Conservation (phyloP, 495 filamentous ascomycete species). For the Neurospora sp. region DNA sequence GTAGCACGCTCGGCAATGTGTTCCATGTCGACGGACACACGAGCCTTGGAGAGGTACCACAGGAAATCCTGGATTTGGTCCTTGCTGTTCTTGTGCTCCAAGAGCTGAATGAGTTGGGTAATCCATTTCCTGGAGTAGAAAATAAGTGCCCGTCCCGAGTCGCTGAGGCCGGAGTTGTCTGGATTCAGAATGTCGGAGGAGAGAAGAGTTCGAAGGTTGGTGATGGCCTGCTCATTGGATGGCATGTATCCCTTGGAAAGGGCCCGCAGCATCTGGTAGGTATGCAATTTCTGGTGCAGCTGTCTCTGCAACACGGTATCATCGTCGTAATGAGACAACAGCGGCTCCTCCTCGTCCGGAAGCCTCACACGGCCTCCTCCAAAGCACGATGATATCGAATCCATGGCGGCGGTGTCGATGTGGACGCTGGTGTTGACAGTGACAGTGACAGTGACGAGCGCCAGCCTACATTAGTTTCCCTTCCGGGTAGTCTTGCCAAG, state of each 20-base stretch:
- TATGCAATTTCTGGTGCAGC: constrained; percentile 78
- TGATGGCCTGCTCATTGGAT: constrained; percentile 71
- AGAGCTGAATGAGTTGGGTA: constrained; percentile 60
- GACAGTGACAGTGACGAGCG: background rate
- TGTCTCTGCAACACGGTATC: constrained; percentile 67
- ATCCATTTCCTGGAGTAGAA: constrained; percentile 65
- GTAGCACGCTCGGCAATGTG: constrained; percentile 53
- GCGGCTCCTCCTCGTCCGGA: constrained; percentile 43
- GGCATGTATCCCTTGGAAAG: constrained; percentile 84
- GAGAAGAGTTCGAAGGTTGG: constrained; percentile 72
- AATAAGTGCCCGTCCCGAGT: constrained; percentile 61
- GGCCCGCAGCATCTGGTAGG: constrained; percentile 83
- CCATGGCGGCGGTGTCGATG: background rate
- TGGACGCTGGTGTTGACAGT: background rate
- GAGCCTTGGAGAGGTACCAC: constrained; percentile 70
- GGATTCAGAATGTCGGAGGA: constrained; percentile 70
- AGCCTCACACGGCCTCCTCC: constrained; percentile 7
- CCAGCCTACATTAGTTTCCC: background rate
- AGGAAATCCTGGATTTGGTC: constrained; percentile 88
- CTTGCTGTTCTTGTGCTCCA: constrained; percentile 69
- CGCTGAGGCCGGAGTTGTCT: constrained; percentile 62
- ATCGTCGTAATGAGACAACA: constrained; percentile 76
- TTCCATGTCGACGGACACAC: constrained; percentile 55
- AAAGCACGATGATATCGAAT: constrained; percentile 21
- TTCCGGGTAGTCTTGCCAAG: background rate